Evolutionary conservation across 768 basidiomycete species (phyloP), one percentile per base, ranked within the genome.

Genomic region (Collybia sordida): DNA sequence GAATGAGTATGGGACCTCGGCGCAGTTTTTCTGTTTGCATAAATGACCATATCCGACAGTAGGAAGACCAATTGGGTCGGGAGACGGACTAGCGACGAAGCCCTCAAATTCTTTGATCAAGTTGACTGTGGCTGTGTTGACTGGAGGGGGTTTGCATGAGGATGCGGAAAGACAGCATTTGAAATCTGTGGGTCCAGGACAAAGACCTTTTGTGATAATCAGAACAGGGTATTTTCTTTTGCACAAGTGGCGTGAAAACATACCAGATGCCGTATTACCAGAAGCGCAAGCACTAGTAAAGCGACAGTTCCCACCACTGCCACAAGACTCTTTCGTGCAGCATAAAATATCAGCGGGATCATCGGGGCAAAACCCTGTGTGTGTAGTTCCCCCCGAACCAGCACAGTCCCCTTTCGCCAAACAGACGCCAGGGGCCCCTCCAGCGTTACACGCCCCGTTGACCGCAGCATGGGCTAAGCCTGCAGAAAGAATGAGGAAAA

Each of bases 31-130:
- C 22, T 49, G 59, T 38, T 62, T 40, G 56, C 69, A 71, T 27
- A 65, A 60, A 51, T 71, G 68, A 9, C 67, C 68, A 52, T 63
- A 70, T 17, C 70, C 70, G 41, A 69, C 70, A 25, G 67, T 71
- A 3, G 67, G 66, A 24, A 71, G 59, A 17, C 66, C 67, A 22
- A 69, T 64, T 31, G 69, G 69, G 51, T 71, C 69, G 12, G 68
- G 69, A 17, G 57, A 58, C 17, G 68, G 69, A n/a, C 54, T 53
- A n/a, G 64, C 22, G 15, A 71, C 68, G 49, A 71, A 71, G 18
- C 67, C 67, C 59, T 70, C 68, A 42, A 58, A 68, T 9, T 49
- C 11, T 41, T 70, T 68, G 55, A 70, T 67, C 24, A 65, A 49
- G 19, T 51, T 52, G 48, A 68, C 37, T 1, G 67, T 68, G 15